These are phyloP conservation scores for Debaryomyces prosopidis DNA, from an alignment of 805 yeast genomes.

Conservation along the genomic window DNA sequence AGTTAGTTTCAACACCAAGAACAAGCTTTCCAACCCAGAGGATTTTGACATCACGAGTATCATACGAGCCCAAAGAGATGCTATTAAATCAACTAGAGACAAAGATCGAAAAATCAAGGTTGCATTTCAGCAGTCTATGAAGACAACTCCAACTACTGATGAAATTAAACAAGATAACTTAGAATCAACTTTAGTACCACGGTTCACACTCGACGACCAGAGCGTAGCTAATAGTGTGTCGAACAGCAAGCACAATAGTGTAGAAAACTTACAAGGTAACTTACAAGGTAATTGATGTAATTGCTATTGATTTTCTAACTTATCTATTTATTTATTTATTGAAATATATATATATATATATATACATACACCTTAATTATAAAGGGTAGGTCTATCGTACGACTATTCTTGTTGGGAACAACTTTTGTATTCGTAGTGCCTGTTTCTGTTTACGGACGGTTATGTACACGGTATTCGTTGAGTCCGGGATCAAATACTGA, in stretches of 20 bases:
- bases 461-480: not conserved
- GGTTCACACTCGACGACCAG: conserved; percentile 26
- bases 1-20: conserved; percentile 36
- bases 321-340: not conserved
- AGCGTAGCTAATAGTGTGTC: conserved; percentile 22
- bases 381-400: no score
- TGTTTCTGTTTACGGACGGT: not conserved
- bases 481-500: conserved; percentile 1
- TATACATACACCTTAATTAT: no score
- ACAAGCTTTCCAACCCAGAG: conserved; percentile 29
- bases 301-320: no score
- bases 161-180: no score
- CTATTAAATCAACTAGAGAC: conserved; percentile 35
- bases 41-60: conserved; percentile 41
- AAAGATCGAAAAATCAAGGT: conserved; percentile 46
- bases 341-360: not conserved
- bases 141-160: not conserved
- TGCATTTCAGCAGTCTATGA: conserved; percentile 26
- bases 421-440: not conserved
- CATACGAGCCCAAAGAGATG: conserved; percentile 37
- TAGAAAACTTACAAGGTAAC: conserved; percentile 13
- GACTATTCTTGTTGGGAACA: not conserved
- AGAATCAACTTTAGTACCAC: conserved; percentile 1
- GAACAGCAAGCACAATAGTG: not conserved
- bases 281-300: not conserved